Percentiles rank a stretch among this genome's conserved stretches.
These are phyloP conservation scores for Leccinellum rugosiceps DNA, from an alignment of 768 basidiomycete genomes.

Conservation along the genomic window DNA sequence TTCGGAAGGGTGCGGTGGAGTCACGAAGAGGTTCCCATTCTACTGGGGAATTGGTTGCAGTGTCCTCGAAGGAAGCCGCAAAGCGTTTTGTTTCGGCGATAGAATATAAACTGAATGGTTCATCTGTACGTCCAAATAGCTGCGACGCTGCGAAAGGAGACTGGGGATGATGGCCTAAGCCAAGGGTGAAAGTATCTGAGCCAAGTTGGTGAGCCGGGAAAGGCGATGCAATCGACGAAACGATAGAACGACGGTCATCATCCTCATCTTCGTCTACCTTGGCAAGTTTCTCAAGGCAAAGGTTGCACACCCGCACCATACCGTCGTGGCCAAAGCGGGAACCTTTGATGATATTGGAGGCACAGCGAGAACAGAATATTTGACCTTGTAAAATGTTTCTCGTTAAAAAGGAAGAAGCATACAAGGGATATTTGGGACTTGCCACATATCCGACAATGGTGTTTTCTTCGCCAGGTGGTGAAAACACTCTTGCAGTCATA, in stretches of 20 bases:
- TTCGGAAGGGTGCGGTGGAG: conserved; percentile 71
- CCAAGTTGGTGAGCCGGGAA: conserved; percentile 80
- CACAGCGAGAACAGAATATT: conserved; percentile 96
- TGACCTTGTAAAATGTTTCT: conserved; percentile 60
- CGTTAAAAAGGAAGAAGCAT: background rate
- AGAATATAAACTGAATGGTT: conserved; percentile 78
- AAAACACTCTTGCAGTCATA: conserved; percentile 95
- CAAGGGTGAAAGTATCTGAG: conserved; percentile 36
- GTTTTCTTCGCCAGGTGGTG: conserved; percentile 91
- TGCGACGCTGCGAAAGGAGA: conserved; percentile 89
- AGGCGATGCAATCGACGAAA: conserved; percentile 64
- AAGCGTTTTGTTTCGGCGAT: conserved; percentile 72
- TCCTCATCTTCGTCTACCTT: conserved; percentile 89
- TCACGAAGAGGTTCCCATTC: conserved; percentile 49
- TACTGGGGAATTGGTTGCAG: conserved; percentile 47
- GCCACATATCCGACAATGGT: conserved; percentile 98
- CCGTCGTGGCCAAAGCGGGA: conserved; percentile 90
- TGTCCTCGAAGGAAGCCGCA: conserved; percentile 52
- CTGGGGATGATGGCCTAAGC: conserved; percentile 56
- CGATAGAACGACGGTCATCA: conserved; percentile 79
- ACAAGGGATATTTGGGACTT: conserved; percentile 19
- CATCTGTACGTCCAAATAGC: conserved; percentile 73
- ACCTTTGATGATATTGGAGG: conserved; percentile 95
- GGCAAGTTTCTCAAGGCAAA: conserved; percentile 90
- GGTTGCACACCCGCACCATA: conserved; percentile 93